Conservation (phyloP, 2,329 filamentous ascomycete species). For the Diplocarpon mali region DNA sequence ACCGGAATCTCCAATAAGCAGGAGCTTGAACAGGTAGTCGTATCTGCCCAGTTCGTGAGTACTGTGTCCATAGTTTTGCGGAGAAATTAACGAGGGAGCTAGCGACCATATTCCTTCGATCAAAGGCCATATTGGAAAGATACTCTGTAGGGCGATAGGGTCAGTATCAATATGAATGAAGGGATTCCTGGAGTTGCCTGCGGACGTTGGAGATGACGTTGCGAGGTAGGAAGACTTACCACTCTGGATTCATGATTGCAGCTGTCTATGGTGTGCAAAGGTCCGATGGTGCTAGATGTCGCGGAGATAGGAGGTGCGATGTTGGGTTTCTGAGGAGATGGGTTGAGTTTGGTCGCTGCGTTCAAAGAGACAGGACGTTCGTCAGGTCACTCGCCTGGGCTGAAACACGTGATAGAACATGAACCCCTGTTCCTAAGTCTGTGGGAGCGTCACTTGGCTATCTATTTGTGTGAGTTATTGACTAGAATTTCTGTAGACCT, state of each 20-base stretch:
- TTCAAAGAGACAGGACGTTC: slow-evolving; percentile 6
- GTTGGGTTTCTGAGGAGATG: slow-evolving; percentile 10
- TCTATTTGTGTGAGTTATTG: no score
- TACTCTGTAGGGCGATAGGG: slow-evolving; percentile 16
- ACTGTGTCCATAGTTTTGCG: slow-evolving; percentile 7
- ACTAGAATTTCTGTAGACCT: no score
- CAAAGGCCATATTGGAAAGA: slow-evolving; percentile 6
- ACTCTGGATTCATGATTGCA: slow-evolving; percentile 81
- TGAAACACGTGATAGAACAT: slow-evolving; percentile 6
- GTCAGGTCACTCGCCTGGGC: background rate
- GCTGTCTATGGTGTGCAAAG: slow-evolving; percentile 4
- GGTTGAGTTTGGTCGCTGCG: background rate
- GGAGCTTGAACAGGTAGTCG: slow-evolving; percentile 99
- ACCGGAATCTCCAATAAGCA: slow-evolving; percentile 99
- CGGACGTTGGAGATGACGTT: slow-evolving; percentile 14
- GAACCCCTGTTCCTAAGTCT: background rate
- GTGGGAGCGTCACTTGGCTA: no score
- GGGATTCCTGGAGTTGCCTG: slow-evolving; percentile 14
- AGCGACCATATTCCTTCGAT: slow-evolving; percentile 6
- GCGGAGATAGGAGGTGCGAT: slow-evolving; percentile 11
- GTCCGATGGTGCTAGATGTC: slow-evolving; percentile 4
- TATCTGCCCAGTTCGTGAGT: slow-evolving; percentile 54
- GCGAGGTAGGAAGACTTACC: slow-evolving; percentile 44
- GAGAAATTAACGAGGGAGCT: slow-evolving; percentile 2
- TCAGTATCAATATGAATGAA: slow-evolving; percentile 13